Base-by-base conservation (phyloP, 768 basidiomycete species). In the Mycena olivaceomarginata region DNA sequence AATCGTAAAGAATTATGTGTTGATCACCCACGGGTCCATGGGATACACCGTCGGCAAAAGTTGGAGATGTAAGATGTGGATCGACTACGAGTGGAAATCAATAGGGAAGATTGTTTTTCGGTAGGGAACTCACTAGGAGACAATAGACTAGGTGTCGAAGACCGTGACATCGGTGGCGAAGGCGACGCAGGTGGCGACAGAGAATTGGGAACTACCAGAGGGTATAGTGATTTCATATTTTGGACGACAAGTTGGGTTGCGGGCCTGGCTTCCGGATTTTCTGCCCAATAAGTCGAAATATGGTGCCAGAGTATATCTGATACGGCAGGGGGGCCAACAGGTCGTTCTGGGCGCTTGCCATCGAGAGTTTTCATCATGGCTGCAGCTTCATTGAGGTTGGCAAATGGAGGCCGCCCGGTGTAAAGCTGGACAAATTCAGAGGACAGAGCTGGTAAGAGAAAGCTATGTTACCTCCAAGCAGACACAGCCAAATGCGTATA, bases 401-500 rank as follows among this genome's bases (percentile, higher is more conserved):
- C 41, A 39, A 74, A 74, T n/a, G 72, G 72, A 46, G 56, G 72
- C 25, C 57, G 65, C 18, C 72, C 73, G 4, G 73, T 74, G n/a
- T 74, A 75, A n/a, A 75, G 53, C 74, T 75, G 16, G 60, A 62
- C 39, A 62, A 3, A 7, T 62, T 62, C 18, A 62, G 60, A 45
- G 43, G 8, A 56, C n/a, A 12, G n/a, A 12, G 16, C 4, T 7
- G 37, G 5, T 4, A 18, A 20, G 60, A 5, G 15, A 16, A 40
- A 62, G 2, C 18, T 4, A 11, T 57, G 74, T 41, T 22, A 85
- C 85, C 82, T 86, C 84, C 7, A 85, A 53, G 64, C 82, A 82
- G 48, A 85, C 82, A 73, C 83, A 85, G 7, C 79, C 85, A 77
- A 85, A 85, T 4, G 85, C 81, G 77, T 83, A 86, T 18, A 85